Percentiles rank a stretch among this genome's conserved stretches.
phyloP scores from a whole-genome alignment of 129 eudicot species.

The Escallonia rubra region DNA sequence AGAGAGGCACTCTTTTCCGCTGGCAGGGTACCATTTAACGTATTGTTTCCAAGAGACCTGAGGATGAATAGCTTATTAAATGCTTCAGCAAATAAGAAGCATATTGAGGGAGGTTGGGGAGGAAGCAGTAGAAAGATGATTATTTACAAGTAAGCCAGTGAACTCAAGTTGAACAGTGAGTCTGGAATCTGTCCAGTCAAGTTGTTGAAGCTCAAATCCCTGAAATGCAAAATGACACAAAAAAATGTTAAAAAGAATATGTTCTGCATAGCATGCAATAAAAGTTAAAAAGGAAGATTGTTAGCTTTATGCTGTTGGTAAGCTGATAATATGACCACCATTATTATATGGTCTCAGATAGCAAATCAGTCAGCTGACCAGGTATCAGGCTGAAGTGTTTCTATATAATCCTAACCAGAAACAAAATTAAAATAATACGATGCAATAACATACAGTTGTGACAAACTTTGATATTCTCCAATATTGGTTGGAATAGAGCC shows the following conservation, averaged over 20 bases:
- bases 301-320: background rate
- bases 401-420: background rate
- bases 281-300: background rate
- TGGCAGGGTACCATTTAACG: conserved; percentile 55
- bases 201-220: conserved; percentile 91
- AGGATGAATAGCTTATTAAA: conserved; percentile 6
- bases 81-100: background rate
- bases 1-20: conserved; percentile 38
- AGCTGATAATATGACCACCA: background rate
- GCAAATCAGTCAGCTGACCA: background rate
- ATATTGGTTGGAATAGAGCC: conserved; percentile 63
- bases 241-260: background rate
- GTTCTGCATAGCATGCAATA: background rate
- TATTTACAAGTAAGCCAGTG: conserved; percentile 51
- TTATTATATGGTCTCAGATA: background rate
- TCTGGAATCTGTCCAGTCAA: conserved; percentile 61
- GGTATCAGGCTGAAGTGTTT: background rate
- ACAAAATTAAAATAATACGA: background rate
- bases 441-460: conserved; percentile 50
- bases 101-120: background rate
- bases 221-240: conserved; percentile 20
- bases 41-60: conserved; percentile 88
- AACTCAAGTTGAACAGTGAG: conserved; percentile 48
- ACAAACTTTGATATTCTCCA: conserved; percentile 39
- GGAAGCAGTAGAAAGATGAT: conserved; percentile 7